Percentiles rank a stretch among this genome's conserved stretches.
Conservation (phyloP, 1,139 yeast genomes). For the Tardiomyces depauwii region DNA sequence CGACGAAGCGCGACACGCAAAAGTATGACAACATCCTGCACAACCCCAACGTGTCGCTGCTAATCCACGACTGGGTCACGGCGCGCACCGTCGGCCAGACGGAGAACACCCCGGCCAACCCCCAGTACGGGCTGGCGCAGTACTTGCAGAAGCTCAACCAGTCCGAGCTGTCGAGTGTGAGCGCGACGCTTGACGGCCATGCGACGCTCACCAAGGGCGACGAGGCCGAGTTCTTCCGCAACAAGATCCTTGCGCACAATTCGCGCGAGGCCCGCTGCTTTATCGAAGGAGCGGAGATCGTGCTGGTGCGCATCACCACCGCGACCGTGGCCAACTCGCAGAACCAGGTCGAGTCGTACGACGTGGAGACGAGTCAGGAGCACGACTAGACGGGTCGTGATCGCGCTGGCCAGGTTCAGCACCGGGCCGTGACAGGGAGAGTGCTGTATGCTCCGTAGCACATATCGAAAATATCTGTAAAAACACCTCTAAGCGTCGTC, state of each 20-base stretch:
- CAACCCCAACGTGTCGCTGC: slow-evolving; percentile 66
- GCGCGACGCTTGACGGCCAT: slow-evolving; percentile 66
- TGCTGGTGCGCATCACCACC: slow-evolving; percentile 49
- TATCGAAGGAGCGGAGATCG: slow-evolving; percentile 50
- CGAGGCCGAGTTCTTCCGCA: slow-evolving; percentile 42
- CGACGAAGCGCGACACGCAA: slow-evolving; percentile 58
- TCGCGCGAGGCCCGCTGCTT: slow-evolving; percentile 52
- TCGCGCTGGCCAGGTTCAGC: neutral
- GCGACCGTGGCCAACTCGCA: slow-evolving; percentile 78
- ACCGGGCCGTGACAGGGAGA: neutral
- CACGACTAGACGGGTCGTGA: neutral
- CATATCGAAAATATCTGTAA: no score
- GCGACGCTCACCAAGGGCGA: slow-evolving; percentile 44
- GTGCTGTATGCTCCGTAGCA: neutral
- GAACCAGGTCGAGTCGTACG: slow-evolving; percentile 38
- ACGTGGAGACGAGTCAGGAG: neutral
- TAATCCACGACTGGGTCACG: slow-evolving; percentile 82
- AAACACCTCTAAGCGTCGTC: slow-evolving; percentile 15
- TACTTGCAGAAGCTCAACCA: slow-evolving; percentile 64
- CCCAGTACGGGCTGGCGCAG: slow-evolving; percentile 35
- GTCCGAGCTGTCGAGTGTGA: slow-evolving; percentile 60
- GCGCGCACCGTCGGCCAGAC: slow-evolving; percentile 31
- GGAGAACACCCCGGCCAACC: slow-evolving; percentile 7
- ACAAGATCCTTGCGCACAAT: slow-evolving; percentile 45
- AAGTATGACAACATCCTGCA: slow-evolving; percentile 54